Percentiles rank a stretch among this genome's conserved stretches.
phyloP scores from a whole-genome alignment of 202 grass and related monocot species.

The Sporobolus alterniflorus region DNA sequence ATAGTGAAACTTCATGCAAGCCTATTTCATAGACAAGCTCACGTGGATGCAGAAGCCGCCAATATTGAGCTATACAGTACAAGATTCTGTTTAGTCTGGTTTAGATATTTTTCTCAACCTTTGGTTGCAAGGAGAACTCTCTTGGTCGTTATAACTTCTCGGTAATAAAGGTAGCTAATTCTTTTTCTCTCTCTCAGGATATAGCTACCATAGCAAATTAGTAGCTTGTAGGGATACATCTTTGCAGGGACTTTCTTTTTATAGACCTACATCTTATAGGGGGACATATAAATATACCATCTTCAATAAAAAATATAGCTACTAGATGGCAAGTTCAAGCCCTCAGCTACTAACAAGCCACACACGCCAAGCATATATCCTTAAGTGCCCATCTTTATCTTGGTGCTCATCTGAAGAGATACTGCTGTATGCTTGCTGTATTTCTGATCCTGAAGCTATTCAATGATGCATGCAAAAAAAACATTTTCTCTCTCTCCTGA shows the following conservation, averaged over 20 bases:
- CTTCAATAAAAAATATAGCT: neutral
- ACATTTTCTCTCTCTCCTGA: neutral
- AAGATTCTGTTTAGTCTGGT: neutral
- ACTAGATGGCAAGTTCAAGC: neutral
- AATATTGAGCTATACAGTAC: neutral
- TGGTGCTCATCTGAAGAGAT: neutral
- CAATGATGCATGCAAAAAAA: neutral
- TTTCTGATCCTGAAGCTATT: neutral
- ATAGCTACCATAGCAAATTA: neutral
- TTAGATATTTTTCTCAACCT: neutral
- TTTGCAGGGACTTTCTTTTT: neutral
- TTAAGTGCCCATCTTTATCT: neutral
- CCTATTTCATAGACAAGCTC: constrained; percentile 47
- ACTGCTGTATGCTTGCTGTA: neutral
- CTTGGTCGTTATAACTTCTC: neutral
- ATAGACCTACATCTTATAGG: neutral
- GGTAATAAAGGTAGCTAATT: neutral
- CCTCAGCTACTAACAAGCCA: neutral
- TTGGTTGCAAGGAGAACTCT: neutral
- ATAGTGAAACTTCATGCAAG: constrained; percentile 56
- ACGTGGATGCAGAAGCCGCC: constrained; percentile 46
- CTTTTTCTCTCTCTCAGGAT: neutral
- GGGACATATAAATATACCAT: neutral
- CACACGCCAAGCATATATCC: neutral
- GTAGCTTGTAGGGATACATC: neutral